Base-by-base conservation (phyloP, 371 early-diverging fungal species). In the Ordospora colligata region DNA sequence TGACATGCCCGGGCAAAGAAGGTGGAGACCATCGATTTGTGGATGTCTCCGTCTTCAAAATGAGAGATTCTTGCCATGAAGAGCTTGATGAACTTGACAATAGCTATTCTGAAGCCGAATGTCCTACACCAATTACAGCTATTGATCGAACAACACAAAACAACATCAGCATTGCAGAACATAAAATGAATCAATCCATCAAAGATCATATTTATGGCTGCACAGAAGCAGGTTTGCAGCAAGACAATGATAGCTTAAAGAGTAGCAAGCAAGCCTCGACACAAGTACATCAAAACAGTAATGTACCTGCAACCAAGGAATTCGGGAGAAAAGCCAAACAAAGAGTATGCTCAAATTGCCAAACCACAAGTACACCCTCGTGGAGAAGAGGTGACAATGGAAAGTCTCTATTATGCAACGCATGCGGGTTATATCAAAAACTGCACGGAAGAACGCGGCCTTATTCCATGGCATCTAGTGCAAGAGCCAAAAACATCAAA, bases 381-480 rank as follows among this genome's bases (percentile, higher is more conserved):
- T 95, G 97, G 91, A 84, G 95, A 21, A 84, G 91, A 69, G 89
- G 90, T 67, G 88, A 87, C 52, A 83, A 86, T 11, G 90, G 90
- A 32, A 88, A 89, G 53, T 87, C 87, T 19, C 87, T 90, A 4
- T 86, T 91, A 27, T 92, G 91, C 79, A 91, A 92, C 81, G 91
- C 91, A 0, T 92, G 92, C 78, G 91, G 92, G 17, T 85, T 92
- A 6, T 92, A 91, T 79, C 89, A 88, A 80, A 90, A 90, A 79
- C 81, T 91, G 43, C 92, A 93, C 53, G 82, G 82, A 7, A 79
- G 75, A 63, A 53, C 78, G 12, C 67, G 86, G 22, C 85, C 85
- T 19, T 86, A 74, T 74, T 73, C 74, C 43, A 68, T 79, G 12
- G 82, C 77, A 2, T 44, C 82, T 12, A 83, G 81, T 22, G 86